These are phyloP conservation scores for Nematocida ausubeli DNA, from an alignment of 371 early-diverging fungal species.

Conservation along the genomic window DNA sequence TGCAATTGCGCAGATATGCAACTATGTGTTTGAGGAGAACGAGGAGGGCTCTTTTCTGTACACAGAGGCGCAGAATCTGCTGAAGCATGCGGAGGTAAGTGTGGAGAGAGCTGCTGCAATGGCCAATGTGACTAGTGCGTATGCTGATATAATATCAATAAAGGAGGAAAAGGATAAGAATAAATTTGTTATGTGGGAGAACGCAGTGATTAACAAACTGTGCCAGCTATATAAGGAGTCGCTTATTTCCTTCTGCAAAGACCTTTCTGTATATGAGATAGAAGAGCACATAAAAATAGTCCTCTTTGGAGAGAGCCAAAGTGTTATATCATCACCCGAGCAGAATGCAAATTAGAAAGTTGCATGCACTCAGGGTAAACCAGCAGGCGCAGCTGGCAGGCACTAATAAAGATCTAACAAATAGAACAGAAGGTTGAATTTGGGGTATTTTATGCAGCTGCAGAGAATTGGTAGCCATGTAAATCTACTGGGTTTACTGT, in stretches of 20 bases:
- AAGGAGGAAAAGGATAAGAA: slow-evolving; percentile 31
- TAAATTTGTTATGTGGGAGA: slow-evolving; percentile 45
- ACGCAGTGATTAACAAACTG: slow-evolving; percentile 32
- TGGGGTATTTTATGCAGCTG: too few relatives aligned
- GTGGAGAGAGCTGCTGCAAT: slow-evolving; percentile 21
- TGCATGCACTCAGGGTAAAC: too few relatives aligned
- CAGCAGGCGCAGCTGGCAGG: too few relatives aligned
- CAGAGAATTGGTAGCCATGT: too few relatives aligned
- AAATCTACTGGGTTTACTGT: too few relatives aligned
- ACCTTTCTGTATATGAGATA: slow-evolving; percentile 32
- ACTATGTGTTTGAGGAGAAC: slow-evolving; percentile 48
- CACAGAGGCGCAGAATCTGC: slow-evolving; percentile 55
- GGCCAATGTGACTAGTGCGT: slow-evolving; percentile 18
- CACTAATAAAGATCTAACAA: too few relatives aligned
- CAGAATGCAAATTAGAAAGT: background rate
- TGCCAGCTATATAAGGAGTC: slow-evolving; percentile 52
- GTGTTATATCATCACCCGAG: background rate
- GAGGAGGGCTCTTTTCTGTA: slow-evolving; percentile 51
- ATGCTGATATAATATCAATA: background rate
- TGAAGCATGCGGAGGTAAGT: slow-evolving; percentile 18
- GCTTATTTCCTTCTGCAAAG: slow-evolving; percentile 51
- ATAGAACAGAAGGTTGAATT: too few relatives aligned
- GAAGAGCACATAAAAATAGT: slow-evolving; percentile 57
- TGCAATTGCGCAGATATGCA: slow-evolving; percentile 39
- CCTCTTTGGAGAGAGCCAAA: slow-evolving; percentile 11